A percentile compares a stretch with the other conserved stretches of the same genome.
Evolutionary conservation across 73 alveolate genomes (phyloP).

Genomic region (Uronychia binucleata): DNA sequence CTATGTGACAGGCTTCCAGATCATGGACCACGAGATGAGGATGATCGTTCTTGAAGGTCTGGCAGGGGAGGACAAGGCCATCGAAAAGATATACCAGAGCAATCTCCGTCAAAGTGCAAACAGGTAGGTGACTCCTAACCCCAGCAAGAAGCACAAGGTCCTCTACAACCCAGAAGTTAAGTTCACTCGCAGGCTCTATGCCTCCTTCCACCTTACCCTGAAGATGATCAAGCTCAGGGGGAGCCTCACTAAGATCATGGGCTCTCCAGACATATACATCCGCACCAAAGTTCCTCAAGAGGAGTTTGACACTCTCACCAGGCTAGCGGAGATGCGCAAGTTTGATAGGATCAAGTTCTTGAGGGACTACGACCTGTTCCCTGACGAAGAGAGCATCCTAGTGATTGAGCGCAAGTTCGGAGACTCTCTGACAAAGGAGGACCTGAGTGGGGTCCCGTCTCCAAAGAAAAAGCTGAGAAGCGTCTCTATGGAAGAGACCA

Average conservation of each 20-base stretch:
- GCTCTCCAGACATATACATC: constrained; percentile 70
- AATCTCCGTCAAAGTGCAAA: constrained; percentile 61
- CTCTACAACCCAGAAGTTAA: constrained; percentile 72
- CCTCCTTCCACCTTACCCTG: constrained; percentile 62
- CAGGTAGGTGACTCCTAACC: background rate
- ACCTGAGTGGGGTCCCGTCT: constrained; percentile 53
- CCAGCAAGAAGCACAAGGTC: constrained; percentile 28
- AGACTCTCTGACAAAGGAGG: constrained; percentile 61
- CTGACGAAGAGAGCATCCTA: constrained; percentile 43
- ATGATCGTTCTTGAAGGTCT: constrained; percentile 74
- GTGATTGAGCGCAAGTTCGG: constrained; percentile 76
- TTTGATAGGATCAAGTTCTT: constrained; percentile 63
- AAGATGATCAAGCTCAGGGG: constrained; percentile 72
- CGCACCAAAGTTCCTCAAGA: constrained; percentile 80
- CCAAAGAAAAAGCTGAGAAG: constrained; percentile 39
- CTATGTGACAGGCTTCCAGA: constrained; percentile 62
- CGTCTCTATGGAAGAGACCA: constrained; percentile 10
- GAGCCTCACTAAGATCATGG: constrained; percentile 60
- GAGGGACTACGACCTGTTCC: constrained; percentile 66
- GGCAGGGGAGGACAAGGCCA: constrained; percentile 59
- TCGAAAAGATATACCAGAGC: constrained; percentile 51
- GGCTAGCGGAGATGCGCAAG: constrained; percentile 71
- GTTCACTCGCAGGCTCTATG: constrained; percentile 61
- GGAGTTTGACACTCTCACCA: constrained; percentile 65
- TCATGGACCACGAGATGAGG: constrained; percentile 68